Percentiles rank a stretch among this genome's conserved stretches.
Conservation (phyloP, 2,329 filamentous ascomycete genomes). For the Corinectria fuckeliana region DNA sequence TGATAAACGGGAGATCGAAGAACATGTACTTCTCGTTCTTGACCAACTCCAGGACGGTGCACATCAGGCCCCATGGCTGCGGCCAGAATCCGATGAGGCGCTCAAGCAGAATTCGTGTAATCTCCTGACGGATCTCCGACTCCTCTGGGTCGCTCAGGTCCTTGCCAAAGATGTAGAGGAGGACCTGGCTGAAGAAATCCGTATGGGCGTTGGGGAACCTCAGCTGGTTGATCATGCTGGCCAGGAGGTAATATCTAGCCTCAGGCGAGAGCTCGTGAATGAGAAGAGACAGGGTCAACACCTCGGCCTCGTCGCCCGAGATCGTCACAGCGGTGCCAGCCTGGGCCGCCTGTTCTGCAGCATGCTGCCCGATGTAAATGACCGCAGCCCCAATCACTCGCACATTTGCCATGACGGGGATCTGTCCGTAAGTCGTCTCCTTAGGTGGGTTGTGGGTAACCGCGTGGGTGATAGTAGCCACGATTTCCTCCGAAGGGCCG, state of each 20-base stretch:
- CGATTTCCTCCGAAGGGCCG: slow-evolving; percentile 72
- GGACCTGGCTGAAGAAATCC: slow-evolving; percentile 86
- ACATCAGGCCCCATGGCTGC: slow-evolving; percentile 93
- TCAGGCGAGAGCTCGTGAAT: slow-evolving; percentile 77
- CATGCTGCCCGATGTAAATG: slow-evolving; percentile 79
- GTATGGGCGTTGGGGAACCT: slow-evolving; percentile 90
- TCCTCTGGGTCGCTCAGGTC: slow-evolving; percentile 78
- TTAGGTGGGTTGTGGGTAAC: slow-evolving; percentile 66
- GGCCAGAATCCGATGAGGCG: slow-evolving; percentile 87
- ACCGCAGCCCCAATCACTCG: slow-evolving; percentile 81
- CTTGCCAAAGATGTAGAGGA: slow-evolving; percentile 84
- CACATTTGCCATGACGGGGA: slow-evolving; percentile 72
- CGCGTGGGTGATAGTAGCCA: slow-evolving; percentile 78
- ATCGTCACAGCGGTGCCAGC: slow-evolving; percentile 64
- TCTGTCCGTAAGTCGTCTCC: slow-evolving; percentile 69
- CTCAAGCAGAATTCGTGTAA: slow-evolving; percentile 87
- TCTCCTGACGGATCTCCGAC: slow-evolving; percentile 84
- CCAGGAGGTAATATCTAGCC: slow-evolving; percentile 82
- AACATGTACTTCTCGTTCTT: slow-evolving; percentile 92
- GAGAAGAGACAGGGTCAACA: slow-evolving; percentile 76
- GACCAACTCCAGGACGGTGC: slow-evolving; percentile 85
- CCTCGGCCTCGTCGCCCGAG: slow-evolving; percentile 57
- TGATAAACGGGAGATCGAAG: slow-evolving; percentile 92
- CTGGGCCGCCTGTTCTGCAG: slow-evolving; percentile 64
- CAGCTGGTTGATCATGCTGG: slow-evolving; percentile 88